These are phyloP conservation scores for Setaria italica DNA, from an alignment of 202 grass and related monocot species.

Conservation along the genomic window DNA sequence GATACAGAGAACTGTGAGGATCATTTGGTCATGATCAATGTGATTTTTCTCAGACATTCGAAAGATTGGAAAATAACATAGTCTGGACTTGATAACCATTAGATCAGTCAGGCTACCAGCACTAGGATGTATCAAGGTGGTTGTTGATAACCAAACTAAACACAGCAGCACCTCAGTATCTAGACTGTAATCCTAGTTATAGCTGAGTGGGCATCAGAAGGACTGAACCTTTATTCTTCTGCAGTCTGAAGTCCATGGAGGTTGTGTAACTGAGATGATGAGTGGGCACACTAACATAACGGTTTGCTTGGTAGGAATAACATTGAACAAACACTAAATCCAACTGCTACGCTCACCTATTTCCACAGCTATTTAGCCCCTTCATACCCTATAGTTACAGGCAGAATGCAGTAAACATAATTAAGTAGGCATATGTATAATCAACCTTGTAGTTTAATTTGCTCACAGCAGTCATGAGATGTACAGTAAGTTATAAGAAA, in stretches of 20 bases:
- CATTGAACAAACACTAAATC: neutral
- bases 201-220: neutral
- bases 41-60: neutral
- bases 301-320: neutral
- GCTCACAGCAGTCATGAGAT: slow-evolving; percentile 2
- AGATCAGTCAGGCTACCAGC: neutral
- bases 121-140: neutral
- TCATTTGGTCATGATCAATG: neutral
- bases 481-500: neutral
- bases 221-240: slow-evolving; percentile 5
- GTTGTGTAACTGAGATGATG: neutral
- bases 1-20: neutral
- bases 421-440: neutral
- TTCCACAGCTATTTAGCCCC: slow-evolving; percentile 15
- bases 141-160: neutral
- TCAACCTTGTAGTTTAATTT: neutral
- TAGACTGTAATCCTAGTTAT: neutral
- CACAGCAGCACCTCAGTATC: neutral
- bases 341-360: neutral
- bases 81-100: neutral
- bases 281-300: slow-evolving; percentile 12
- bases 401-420: neutral
- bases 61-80: neutral
- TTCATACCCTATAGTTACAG: neutral
- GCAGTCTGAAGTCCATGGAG: neutral